phyloP scores from a whole-genome alignment of 1,284 basidiomycete genomes.

The Malassezia arunalokei region DNA sequence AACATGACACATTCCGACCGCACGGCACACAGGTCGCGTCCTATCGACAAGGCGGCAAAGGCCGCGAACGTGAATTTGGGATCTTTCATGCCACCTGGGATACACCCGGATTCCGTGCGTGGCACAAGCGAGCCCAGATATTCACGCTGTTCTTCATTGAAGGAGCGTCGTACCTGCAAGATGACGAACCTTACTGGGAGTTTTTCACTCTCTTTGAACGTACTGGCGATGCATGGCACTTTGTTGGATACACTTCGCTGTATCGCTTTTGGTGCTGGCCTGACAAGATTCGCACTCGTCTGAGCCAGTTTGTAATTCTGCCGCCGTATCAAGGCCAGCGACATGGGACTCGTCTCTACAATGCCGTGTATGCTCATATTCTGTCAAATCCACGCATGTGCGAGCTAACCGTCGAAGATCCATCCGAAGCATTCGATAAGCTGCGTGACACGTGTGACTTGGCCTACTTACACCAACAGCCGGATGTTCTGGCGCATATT shows the following conservation, averaged over 20 bases:
- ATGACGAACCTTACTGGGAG: slow-evolving; percentile 49
- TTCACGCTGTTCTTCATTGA: slow-evolving; percentile 92
- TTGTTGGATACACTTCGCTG: slow-evolving; percentile 39
- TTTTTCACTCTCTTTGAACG: slow-evolving; percentile 45
- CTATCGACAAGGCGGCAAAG: slow-evolving; percentile 54
- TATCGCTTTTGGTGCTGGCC: slow-evolving; percentile 38
- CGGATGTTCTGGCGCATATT: slow-evolving; percentile 44
- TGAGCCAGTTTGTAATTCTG: slow-evolving; percentile 80
- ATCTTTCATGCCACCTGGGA: slow-evolving; percentile 56
- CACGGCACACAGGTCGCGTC: slow-evolving; percentile 62
- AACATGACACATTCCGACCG: slow-evolving; percentile 62
- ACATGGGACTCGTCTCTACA: slow-evolving; percentile 63
- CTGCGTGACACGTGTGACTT: slow-evolving; percentile 85
- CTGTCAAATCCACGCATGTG: slow-evolving; percentile 59
- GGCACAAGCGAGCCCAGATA: slow-evolving; percentile 84
- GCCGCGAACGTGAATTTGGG: slow-evolving; percentile 23
- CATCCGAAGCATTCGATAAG: slow-evolving; percentile 88
- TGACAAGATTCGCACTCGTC: slow-evolving; percentile 18
- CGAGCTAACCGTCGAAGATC: slow-evolving; percentile 92
- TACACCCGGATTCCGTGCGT: slow-evolving; percentile 79
- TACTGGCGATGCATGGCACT: slow-evolving; percentile 59
- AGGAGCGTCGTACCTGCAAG: slow-evolving; percentile 63
- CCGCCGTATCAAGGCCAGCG: slow-evolving; percentile 80
- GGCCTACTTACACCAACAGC: slow-evolving; percentile 54
- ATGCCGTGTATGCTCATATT: slow-evolving; percentile 67